phyloP scores from a whole-genome alignment of 371 early-diverging fungal genomes.

The Mucor plumbeus region DNA sequence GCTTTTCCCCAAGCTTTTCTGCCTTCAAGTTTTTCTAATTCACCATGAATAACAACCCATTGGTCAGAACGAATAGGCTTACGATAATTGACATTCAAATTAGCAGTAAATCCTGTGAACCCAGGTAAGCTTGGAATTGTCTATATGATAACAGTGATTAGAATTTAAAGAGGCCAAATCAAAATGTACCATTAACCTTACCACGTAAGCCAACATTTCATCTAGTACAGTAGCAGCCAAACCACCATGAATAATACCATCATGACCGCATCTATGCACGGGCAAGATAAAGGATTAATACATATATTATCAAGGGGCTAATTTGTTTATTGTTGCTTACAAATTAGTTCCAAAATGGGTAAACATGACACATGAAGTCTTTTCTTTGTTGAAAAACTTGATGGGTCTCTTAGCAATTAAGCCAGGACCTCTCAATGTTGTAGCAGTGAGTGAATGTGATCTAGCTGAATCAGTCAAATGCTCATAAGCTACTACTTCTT shows the following conservation, averaged over 20 bases:
- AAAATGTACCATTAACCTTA: conserved; percentile 29
- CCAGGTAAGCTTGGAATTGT: conserved; percentile 65
- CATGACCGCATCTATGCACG: conserved; percentile 64
- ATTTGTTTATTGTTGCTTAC: conserved; percentile 30
- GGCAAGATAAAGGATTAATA: not conserved
- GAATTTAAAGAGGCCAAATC: not conserved
- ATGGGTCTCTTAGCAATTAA: conserved; percentile 50
- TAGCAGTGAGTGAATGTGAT: conserved; percentile 57
- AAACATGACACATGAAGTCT: conserved; percentile 46
- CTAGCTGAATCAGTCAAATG: conserved; percentile 42
- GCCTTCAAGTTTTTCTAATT: conserved; percentile 67
- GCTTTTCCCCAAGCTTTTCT: conserved; percentile 76
- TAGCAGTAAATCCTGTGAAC: conserved; percentile 77
- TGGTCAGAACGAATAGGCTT: conserved; percentile 70
- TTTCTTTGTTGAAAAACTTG: conserved; percentile 50
- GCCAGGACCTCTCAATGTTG: conserved; percentile 54
- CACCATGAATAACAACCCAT: conserved; percentile 67
- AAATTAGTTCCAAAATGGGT: conserved; percentile 44
- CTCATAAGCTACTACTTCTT: conserved; percentile 50
- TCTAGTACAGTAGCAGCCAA: conserved; percentile 75
- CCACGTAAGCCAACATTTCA: conserved; percentile 64
- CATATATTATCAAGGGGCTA: not conserved
- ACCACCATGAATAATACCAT: conserved; percentile 80
- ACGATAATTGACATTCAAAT: conserved; percentile 76
- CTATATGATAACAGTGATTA: conserved; percentile 22